Conservation (phyloP, 352 stramenopile species). For the Pythium phragmiticola region DNA sequence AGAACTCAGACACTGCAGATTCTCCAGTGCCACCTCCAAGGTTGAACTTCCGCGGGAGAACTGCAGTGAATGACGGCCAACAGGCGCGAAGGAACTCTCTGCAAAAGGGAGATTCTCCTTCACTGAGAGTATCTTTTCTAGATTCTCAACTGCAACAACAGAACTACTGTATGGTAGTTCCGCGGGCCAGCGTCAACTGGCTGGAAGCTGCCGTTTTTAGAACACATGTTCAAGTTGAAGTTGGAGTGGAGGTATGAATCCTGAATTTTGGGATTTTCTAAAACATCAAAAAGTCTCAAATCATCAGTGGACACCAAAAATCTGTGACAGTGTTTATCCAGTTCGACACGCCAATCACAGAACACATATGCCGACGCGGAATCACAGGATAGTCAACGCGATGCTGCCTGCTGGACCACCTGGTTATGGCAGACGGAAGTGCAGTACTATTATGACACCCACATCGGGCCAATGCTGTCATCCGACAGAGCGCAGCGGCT, state of each 20-base stretch:
- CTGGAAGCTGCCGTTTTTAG: neutral
- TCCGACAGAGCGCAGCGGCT: neutral
- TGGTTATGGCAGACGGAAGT: too few species aligned
- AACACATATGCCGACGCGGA: neutral
- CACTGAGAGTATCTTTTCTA: too few species aligned
- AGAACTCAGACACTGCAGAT: too few species aligned
- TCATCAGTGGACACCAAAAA: constrained; percentile 5
- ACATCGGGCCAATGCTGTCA: neutral
- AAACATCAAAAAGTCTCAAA: neutral
- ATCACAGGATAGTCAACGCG: too few species aligned
- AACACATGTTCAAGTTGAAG: constrained; percentile 15
- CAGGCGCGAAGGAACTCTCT: too few species aligned
- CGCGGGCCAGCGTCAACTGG: neutral
- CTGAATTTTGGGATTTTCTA: neutral
- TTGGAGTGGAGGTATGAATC: neutral
- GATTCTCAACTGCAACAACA: too few species aligned
- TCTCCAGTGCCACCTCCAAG: too few species aligned
- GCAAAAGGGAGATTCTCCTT: too few species aligned
- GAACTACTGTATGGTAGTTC: too few species aligned
- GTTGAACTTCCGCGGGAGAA: neutral
- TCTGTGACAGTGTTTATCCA: constrained; percentile 12
- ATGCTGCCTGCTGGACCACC: too few species aligned
- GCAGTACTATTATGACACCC: too few species aligned
- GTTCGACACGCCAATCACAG: neutral
- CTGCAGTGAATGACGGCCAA: too few species aligned